phyloP scores from a whole-genome alignment of 108 stramenopile genomes.

The Aurantiochytrium sp. region DNA sequence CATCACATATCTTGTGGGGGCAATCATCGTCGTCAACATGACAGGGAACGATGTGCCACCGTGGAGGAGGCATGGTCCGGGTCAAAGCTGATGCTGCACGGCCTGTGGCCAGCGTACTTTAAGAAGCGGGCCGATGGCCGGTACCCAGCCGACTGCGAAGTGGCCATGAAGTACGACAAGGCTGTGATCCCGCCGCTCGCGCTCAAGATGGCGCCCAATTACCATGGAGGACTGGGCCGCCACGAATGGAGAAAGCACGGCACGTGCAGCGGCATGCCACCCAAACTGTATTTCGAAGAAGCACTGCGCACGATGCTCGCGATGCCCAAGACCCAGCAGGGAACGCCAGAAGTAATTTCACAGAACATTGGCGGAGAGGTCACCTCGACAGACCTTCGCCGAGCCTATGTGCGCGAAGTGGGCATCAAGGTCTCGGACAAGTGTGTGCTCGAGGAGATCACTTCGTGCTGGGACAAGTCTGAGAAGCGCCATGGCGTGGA shows the following conservation, averaged over 20 bases:
- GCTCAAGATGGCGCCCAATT: background rate
- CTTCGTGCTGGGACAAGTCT: background rate
- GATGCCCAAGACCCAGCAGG: background rate
- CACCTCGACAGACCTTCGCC: background rate
- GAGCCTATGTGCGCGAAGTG: background rate
- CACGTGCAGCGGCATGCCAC: background rate
- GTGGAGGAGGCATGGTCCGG: background rate
- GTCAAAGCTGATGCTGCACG: background rate
- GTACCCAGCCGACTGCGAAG: background rate
- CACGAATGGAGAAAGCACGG: conserved; percentile 19
- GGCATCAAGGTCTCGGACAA: conserved; percentile 18
- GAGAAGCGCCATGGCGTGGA: background rate
- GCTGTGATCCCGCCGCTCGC: conserved; percentile 1
- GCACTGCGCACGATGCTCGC: conserved; percentile 6
- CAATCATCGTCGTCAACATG: background rate
- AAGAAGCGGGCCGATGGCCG: background rate
- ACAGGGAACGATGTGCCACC: background rate
- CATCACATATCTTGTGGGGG: background rate
- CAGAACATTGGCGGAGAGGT: background rate
- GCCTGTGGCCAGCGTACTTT: conserved; percentile 1
- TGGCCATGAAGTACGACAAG: background rate
- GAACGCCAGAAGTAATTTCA: background rate
- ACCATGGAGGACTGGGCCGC: background rate
- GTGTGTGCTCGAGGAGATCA: conserved; percentile 15
- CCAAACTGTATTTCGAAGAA: background rate